Percentiles rank a stretch among this genome's conserved stretches.
Conservation (phyloP, 495 filamentous ascomycete species). For the Penicilliopsis zonata region DNA sequence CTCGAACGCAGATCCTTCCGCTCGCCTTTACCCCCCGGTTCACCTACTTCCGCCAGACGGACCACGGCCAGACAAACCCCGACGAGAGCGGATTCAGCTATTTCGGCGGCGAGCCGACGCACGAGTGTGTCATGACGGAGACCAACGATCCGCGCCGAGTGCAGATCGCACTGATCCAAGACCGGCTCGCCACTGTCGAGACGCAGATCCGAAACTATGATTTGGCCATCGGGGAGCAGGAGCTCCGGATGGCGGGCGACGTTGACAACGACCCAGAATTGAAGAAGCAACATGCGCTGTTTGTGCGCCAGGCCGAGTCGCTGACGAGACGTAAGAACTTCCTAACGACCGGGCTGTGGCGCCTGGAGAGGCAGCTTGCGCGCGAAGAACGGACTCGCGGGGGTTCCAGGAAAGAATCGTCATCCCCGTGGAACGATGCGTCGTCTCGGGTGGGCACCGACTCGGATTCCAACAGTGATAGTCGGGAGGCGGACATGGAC, state of each 20-base stretch:
- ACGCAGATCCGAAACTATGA: constrained; percentile 65
- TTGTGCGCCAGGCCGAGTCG: constrained; percentile 57
- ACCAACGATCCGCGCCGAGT: constrained; percentile 86
- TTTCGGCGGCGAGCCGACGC: constrained; percentile 85
- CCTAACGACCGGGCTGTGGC: constrained; percentile 58
- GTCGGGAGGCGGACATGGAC: constrained; percentile 28
- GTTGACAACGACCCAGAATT: constrained; percentile 39
- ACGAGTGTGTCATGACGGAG: constrained; percentile 89
- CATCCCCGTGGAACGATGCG: constrained; percentile 26
- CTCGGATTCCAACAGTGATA: constrained; percentile 29
- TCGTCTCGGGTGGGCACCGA: constrained; percentile 33
- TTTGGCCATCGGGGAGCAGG: constrained; percentile 49
- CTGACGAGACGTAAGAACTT: constrained; percentile 67
- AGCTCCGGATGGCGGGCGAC: constrained; percentile 46
- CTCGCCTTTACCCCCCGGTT: constrained; percentile 86
- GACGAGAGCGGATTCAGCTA: constrained; percentile 65
- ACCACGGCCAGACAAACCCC: constrained; percentile 59
- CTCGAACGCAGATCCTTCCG: constrained; percentile 85
- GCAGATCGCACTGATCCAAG: constrained; percentile 72
- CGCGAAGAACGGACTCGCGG: constrained; percentile 27
- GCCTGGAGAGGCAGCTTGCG: constrained; percentile 46
- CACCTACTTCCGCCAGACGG: constrained; percentile 96
- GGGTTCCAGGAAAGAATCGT: too few species aligned
- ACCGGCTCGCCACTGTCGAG: constrained; percentile 65
- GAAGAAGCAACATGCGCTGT: constrained; percentile 49